These are phyloP conservation scores for Pisolithus tinctorius DNA, from an alignment of 768 basidiomycete genomes.

Conservation along the genomic window DNA sequence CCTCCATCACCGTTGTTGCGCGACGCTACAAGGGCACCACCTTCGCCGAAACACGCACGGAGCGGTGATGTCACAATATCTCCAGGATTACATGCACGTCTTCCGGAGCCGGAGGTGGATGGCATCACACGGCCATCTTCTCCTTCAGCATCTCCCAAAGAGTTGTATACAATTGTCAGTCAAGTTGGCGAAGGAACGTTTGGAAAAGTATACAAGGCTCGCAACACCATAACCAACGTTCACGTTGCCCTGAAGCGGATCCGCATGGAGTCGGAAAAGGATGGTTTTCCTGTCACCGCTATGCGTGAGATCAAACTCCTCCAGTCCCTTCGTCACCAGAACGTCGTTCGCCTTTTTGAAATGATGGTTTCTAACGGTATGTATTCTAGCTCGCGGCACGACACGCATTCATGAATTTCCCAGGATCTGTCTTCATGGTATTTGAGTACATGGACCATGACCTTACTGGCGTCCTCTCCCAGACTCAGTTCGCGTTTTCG, in stretches of 20 bases:
- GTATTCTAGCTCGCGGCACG: conserved; percentile 9
- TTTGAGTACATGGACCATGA: conserved; percentile 99
- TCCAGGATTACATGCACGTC: conserved; percentile 14
- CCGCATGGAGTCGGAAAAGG: conserved; percentile 94
- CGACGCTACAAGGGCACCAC: conserved; percentile 14
- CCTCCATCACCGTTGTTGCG: conserved; percentile 11
- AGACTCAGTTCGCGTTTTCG: conserved; percentile 79
- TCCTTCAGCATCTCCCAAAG: conserved; percentile 31
- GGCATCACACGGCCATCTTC: conserved; percentile 21
- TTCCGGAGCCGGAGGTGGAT: conserved; percentile 19
- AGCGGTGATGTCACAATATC: conserved; percentile 16
- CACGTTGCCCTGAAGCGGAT: conserved; percentile 93
- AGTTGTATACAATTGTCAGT: conserved; percentile 79
- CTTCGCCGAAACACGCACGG: conserved; percentile 18
- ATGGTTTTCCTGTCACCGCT: conserved; percentile 98
- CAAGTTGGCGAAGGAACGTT: conserved; percentile 99
- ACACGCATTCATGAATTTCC: conserved; percentile 4
- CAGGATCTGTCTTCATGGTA: conserved; percentile 97
- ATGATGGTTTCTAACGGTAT: conserved; percentile 98
- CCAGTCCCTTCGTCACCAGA: conserved; percentile 83
- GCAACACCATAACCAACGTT: conserved; percentile 66
- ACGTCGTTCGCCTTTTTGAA: conserved; percentile 85
- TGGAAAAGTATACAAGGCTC: conserved; percentile 96
- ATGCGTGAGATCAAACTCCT: conserved; percentile 98
- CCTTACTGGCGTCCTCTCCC: conserved; percentile 88